A percentile compares a stretch with the other conserved stretches of the same genome.
Conservation (phyloP, 1,284 basidiomycete species). For the Calocybe gambosa region DNA sequence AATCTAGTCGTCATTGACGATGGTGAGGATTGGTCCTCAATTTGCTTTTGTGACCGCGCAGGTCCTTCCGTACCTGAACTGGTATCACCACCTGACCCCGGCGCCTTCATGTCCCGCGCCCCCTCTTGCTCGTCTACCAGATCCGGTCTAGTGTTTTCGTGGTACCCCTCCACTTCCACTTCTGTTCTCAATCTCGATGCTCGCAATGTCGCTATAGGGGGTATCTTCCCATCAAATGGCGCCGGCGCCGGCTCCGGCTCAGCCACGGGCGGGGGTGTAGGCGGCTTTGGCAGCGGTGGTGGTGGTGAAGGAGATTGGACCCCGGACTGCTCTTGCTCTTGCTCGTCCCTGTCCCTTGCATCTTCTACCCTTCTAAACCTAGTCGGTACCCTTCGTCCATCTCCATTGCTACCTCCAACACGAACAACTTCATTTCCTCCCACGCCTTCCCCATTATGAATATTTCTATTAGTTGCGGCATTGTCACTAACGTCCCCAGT, state of each 20-base stretch:
- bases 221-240: slow-evolving; percentile 6
- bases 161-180: slow-evolving; percentile 1
- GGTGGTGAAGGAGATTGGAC: slow-evolving; percentile 7
- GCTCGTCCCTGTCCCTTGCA: slow-evolving; percentile 1
- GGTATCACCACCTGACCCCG: slow-evolving; percentile 3
- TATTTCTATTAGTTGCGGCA: slow-evolving; percentile 8
- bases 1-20: neutral
- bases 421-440: slow-evolving; percentile 1
- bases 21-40: neutral
- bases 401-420: neutral
- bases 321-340: neutral
- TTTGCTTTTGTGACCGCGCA: slow-evolving; percentile 3
- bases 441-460: slow-evolving; percentile 2
- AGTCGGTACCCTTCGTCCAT: slow-evolving; percentile 8
- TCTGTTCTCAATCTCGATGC: slow-evolving; percentile 4
- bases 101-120: slow-evolving; percentile 1
- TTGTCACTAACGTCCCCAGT: slow-evolving; percentile 4
- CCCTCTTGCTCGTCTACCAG: neutral
- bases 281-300: slow-evolving; percentile 5
- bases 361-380: slow-evolving; percentile 17
- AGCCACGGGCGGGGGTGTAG: neutral
- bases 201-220: slow-evolving; percentile 1
- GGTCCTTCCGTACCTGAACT: slow-evolving; percentile 2
- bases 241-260: slow-evolving; percentile 5
- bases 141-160: neutral